Evolutionary conservation across 1,139 yeast genomes (phyloP).

Genomic region (Suhomyces chickasaworum): DNA sequence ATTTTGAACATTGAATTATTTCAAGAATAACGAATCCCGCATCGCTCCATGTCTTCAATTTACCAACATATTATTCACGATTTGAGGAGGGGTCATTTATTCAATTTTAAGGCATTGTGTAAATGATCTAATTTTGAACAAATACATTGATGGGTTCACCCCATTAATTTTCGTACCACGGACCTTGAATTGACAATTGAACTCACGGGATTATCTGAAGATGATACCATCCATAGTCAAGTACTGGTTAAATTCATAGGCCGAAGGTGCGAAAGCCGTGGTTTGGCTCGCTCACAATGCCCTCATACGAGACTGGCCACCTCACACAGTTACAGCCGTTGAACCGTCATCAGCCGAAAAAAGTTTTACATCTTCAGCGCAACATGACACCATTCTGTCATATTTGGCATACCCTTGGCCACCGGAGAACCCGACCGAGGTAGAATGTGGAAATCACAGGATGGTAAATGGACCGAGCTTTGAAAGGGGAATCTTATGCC

Average conservation of each 20-base stretch:
- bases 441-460: neutral
- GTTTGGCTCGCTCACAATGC: neutral
- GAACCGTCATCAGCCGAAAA: neutral
- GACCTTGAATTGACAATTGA: neutral
- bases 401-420: neutral
- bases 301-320: neutral
- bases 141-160: neutral
- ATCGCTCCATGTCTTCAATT: no score
- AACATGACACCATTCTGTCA: slow-evolving; percentile 4
- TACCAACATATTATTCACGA: neutral
- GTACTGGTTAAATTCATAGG: neutral
- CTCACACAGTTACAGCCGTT: neutral
- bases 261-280: neutral
- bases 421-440: neutral
- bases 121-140: neutral
- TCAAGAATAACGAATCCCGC: no score
- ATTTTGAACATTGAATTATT: no score
- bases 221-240: no score
- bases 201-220: neutral
- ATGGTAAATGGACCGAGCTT: neutral
- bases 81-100: neutral
- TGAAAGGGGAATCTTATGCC: no score
- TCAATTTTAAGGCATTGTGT: neutral
- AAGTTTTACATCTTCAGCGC: neutral
- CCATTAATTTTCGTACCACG: neutral